Percentiles rank a stretch among this genome's conserved stretches.
Evolutionary conservation across 2,329 filamentous ascomycete genomes (phyloP).

Genomic region (Aspergillus felis): DNA sequence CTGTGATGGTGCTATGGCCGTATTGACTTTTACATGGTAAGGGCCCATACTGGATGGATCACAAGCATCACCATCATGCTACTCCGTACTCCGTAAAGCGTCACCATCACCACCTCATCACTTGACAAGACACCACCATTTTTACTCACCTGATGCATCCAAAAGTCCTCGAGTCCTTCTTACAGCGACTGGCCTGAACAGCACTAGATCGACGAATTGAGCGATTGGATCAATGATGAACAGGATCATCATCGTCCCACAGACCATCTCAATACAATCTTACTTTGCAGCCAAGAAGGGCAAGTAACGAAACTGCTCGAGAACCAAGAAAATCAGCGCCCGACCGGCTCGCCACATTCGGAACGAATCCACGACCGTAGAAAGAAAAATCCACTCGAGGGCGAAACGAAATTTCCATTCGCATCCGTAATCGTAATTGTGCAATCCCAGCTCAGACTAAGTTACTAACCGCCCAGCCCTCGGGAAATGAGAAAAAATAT

Average conservation of each 20-base stretch:
- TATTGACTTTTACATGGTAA: background rate
- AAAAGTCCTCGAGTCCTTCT: no score
- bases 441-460: background rate
- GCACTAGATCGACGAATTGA: background rate
- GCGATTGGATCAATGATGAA: background rate
- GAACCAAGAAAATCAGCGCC: constrained; percentile 13
- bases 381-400: background rate
- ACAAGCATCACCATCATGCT: background rate
- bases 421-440: background rate
- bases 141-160: background rate
- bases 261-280: background rate
- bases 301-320: background rate
- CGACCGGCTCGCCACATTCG: constrained; percentile 19
- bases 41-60: background rate
- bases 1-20: background rate
- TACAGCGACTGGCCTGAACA: background rate
- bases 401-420: background rate
- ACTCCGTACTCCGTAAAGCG: background rate
- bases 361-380: constrained; percentile 4
- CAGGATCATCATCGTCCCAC: background rate
- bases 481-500: background rate
- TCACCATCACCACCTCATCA: background rate
- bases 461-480: background rate
- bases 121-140: background rate
- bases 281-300: background rate